Evolutionary conservation across 108 stramenopile species (phyloP).

Genomic region (Pseudonitzschia multistriata): DNA sequence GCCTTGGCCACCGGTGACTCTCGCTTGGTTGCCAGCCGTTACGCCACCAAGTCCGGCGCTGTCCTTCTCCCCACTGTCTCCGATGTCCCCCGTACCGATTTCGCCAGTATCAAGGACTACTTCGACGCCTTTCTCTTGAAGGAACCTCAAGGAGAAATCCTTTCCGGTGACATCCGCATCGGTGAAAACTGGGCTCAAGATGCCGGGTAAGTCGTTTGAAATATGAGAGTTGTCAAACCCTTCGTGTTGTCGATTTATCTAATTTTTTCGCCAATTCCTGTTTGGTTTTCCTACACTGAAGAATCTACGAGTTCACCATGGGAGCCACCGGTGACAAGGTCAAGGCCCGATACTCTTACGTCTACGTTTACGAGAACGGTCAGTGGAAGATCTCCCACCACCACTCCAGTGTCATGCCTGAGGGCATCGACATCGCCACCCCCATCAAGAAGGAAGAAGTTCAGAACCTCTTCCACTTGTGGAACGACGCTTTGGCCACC

Average conservation of each 20-base stretch:
- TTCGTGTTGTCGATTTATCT: neutral
- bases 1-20: conserved; percentile 63
- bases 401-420: conserved; percentile 54
- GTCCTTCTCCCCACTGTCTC: conserved; percentile 59
- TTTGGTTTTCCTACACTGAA: too few species aligned
- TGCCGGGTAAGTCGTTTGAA: conserved; percentile 22
- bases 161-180: conserved; percentile 53
- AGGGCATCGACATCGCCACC: conserved; percentile 39
- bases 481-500: conserved; percentile 65
- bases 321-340: conserved; percentile 51
- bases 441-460: conserved; percentile 18
- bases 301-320: conserved; percentile 68
- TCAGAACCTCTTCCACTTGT: conserved; percentile 18
- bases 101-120: conserved; percentile 60
- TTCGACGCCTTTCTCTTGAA: conserved; percentile 57
- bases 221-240: neutral
- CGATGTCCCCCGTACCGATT: conserved; percentile 55
- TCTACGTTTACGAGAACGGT: conserved; percentile 51
- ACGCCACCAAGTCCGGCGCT: conserved; percentile 48
- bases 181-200: conserved; percentile 53
- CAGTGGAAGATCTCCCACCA: conserved; percentile 63
- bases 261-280: neutral
- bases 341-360: conserved; percentile 58
- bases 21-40: conserved; percentile 51
- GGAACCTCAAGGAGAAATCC: conserved; percentile 57